These are phyloP conservation scores for Penicillium nordicum DNA, from an alignment of 2,329 filamentous ascomycete species.

Conservation along the genomic window DNA sequence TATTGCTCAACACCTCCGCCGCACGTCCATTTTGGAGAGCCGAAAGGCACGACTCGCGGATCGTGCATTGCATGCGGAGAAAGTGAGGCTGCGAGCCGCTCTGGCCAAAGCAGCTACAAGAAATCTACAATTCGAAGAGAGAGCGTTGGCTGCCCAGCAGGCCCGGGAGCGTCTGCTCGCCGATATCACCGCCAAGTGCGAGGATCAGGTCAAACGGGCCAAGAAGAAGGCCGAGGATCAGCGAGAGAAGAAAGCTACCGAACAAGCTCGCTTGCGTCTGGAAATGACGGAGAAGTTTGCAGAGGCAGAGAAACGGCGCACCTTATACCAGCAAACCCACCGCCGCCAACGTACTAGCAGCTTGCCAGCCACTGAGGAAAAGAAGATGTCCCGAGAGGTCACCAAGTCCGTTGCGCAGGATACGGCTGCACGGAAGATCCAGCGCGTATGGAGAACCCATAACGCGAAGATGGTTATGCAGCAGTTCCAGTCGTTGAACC, in stretches of 20 bases:
- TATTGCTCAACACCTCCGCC: slow-evolving; percentile 62
- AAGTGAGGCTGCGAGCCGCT: slow-evolving; percentile 61
- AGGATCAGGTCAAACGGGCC: slow-evolving; percentile 62
- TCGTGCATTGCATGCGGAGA: slow-evolving; percentile 62
- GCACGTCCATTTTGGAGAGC: slow-evolving; percentile 62
- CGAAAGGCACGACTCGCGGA: slow-evolving; percentile 63
- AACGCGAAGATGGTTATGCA: slow-evolving; percentile 49
- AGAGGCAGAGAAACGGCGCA: slow-evolving; percentile 58
- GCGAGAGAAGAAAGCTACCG: slow-evolving; percentile 61
- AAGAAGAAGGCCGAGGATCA: slow-evolving; percentile 66
- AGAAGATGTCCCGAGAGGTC: slow-evolving; percentile 36
- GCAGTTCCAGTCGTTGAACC: slow-evolving; percentile 50
- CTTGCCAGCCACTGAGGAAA: slow-evolving; percentile 45
- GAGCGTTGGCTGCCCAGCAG: slow-evolving; percentile 60
- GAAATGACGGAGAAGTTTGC: slow-evolving; percentile 65
- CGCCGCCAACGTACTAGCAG: slow-evolving; percentile 53
- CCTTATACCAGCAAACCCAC: slow-evolving; percentile 46
- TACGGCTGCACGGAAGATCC: slow-evolving; percentile 56
- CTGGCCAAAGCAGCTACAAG: slow-evolving; percentile 59
- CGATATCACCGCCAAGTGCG: slow-evolving; percentile 62
- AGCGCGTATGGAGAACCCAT: slow-evolving; percentile 55
- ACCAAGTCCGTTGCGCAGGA: slow-evolving; percentile 47
- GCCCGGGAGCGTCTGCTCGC: slow-evolving; percentile 62
- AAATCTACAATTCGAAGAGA: slow-evolving; percentile 58
- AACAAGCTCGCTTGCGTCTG: slow-evolving; percentile 55